Conservation (phyloP, 495 filamentous ascomycete genomes). For the Aspergillus carlsbadensis region DNA sequence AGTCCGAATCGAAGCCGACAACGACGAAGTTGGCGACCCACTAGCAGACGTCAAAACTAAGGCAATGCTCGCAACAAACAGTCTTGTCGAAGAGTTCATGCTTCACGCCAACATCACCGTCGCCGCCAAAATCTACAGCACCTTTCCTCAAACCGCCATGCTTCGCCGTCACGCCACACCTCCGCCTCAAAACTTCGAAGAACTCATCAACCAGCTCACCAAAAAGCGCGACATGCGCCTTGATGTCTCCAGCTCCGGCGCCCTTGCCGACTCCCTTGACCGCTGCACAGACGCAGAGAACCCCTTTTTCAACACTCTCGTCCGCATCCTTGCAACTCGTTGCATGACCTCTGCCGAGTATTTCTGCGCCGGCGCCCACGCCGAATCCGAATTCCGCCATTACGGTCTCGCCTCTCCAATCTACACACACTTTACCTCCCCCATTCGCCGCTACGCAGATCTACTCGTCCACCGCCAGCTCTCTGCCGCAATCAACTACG, state of each 20-base stretch:
- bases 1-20: conserved; percentile 90
- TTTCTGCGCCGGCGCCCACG: conserved; percentile 89
- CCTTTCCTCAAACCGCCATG: conserved; percentile 93
- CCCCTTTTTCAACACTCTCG: conserved; percentile 96
- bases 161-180: conserved; percentile 89
- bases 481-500: conserved; percentile 90
- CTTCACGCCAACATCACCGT: conserved; percentile 95
- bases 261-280: conserved; percentile 88
- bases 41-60: conserved; percentile 92
- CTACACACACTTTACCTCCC: conserved; percentile 98
- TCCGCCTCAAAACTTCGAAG: conserved; percentile 93
- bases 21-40: conserved; percentile 93
- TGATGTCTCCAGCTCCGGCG: conserved; percentile 78
- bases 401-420: conserved; percentile 95
- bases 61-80: conserved; percentile 90
- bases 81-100: conserved; percentile 98
- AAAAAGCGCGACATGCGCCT: conserved; percentile 79
- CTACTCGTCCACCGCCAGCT: conserved; percentile 91
- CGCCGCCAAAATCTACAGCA: conserved; percentile 78
- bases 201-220: conserved; percentile 82
- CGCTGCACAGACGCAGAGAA: conserved; percentile 75
- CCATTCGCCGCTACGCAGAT: conserved; percentile 95
- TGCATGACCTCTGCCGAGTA: conserved; percentile 99
- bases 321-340: conserved; percentile 93
- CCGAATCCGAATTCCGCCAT: conserved; percentile 91